Evolutionary conservation across 2,329 filamentous ascomycete species (phyloP).

Genomic region (Uncinocarpus reesii): DNA sequence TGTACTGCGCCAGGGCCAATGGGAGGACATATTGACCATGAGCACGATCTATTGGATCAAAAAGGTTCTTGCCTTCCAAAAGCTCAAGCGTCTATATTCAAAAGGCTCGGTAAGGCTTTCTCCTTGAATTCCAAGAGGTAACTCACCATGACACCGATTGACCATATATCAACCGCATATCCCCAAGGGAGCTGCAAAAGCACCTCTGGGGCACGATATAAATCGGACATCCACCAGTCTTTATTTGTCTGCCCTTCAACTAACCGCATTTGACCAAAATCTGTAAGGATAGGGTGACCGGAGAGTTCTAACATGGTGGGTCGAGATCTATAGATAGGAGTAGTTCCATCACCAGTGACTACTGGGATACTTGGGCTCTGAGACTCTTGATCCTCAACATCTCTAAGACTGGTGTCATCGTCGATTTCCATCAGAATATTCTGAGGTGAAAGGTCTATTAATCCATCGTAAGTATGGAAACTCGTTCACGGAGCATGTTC

Average conservation of each 20-base stretch:
- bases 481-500: background rate
- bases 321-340: constrained; percentile 14
- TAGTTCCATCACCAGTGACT: constrained; percentile 5
- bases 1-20: constrained; percentile 23
- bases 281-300: constrained; percentile 18
- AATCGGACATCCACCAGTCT: constrained; percentile 23
- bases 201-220: constrained; percentile 22
- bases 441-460: constrained; percentile 16
- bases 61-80: constrained; percentile 22
- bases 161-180: constrained; percentile 22
- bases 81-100: constrained; percentile 25
- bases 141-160: constrained; percentile 22
- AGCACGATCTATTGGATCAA: constrained; percentile 22
- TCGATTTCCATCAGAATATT: constrained; percentile 16
- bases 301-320: constrained; percentile 12
- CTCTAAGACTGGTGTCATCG: constrained; percentile 11
- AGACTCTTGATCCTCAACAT: constrained; percentile 14
- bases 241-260: constrained; percentile 7
- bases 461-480: constrained; percentile 5
- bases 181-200: constrained; percentile 21
- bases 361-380: constrained; percentile 12
- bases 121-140: background rate
- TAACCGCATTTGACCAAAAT: constrained; percentile 20
- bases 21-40: constrained; percentile 23
- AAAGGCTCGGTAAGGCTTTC: no score